These are phyloP conservation scores for Wickerhamomyces silvicola DNA, from an alignment of 805 yeast species.

Conservation along the genomic window DNA sequence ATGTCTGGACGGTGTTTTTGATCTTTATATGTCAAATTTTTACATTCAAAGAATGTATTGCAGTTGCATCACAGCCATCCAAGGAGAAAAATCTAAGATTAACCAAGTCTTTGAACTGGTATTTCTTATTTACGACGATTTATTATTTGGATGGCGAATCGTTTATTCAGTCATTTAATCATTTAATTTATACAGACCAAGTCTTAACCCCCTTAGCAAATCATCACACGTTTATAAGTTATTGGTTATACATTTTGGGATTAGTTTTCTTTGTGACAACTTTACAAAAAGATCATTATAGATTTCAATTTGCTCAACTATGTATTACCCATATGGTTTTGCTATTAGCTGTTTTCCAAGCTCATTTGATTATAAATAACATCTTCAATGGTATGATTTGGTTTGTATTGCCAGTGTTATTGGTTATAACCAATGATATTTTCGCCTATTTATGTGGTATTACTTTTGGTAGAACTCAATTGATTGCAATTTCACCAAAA, in stretches of 20 bases:
- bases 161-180: slow-evolving; percentile 59
- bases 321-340: slow-evolving; percentile 93
- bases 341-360: slow-evolving; percentile 85
- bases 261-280: slow-evolving; percentile 87
- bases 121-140: slow-evolving; percentile 78
- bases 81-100: slow-evolving; percentile 77
- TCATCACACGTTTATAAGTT: slow-evolving; percentile 81
- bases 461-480: slow-evolving; percentile 88
- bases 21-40: slow-evolving; percentile 72
- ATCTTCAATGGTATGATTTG: slow-evolving; percentile 87
- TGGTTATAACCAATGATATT: slow-evolving; percentile 91
- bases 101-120: slow-evolving; percentile 86
- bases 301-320: slow-evolving; percentile 89
- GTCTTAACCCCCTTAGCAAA: slow-evolving; percentile 52
- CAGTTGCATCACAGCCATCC: slow-evolving; percentile 74
- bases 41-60: slow-evolving; percentile 87
- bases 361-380: slow-evolving; percentile 86
- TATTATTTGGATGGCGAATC: slow-evolving; percentile 87
- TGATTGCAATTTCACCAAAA: slow-evolving; percentile 91
- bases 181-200: slow-evolving; percentile 44
- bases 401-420: slow-evolving; percentile 87
- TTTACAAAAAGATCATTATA: slow-evolving; percentile 80
- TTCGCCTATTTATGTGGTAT: slow-evolving; percentile 97
- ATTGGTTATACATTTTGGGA: slow-evolving; percentile 79
- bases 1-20: slow-evolving; percentile 66